Evolutionary conservation across 352 stramenopile species (phyloP).

Genomic region (Phytophthora capsici): DNA sequence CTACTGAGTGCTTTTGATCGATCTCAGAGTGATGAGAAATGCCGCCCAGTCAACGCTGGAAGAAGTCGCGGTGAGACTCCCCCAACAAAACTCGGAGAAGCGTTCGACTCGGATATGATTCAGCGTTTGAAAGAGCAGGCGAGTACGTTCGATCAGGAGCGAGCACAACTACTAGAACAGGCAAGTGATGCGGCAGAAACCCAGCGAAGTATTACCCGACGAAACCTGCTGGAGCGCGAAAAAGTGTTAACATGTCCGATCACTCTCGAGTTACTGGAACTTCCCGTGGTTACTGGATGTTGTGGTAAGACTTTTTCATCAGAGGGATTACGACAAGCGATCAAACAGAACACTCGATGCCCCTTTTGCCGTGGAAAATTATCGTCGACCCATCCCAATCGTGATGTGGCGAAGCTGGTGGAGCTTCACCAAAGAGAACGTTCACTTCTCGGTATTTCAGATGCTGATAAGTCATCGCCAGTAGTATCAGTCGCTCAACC

Average conservation of each 20-base stretch:
- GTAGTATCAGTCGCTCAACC: neutral
- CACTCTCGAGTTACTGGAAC: constrained; percentile 11
- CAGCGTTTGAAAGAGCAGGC: constrained; percentile 17
- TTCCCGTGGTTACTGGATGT: constrained; percentile 17
- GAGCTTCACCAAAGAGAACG: constrained; percentile 25
- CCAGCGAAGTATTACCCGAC: constrained; percentile 4
- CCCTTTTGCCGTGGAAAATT: constrained; percentile 6
- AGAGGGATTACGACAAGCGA: neutral
- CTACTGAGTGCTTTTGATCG: constrained; percentile 24
- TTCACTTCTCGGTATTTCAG: constrained; percentile 9
- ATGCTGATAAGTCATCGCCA: neutral
- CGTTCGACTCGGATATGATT: neutral
- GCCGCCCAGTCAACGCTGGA: neutral
- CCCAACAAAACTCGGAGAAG: neutral
- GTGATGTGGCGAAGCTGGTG: constrained; percentile 18
- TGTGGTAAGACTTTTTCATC: constrained; percentile 23
- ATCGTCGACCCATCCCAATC: constrained; percentile 5
- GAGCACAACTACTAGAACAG: constrained; percentile 5
- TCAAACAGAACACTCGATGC: constrained; percentile 5
- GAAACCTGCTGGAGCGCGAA: constrained; percentile 8
- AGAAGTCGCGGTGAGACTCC: neutral
- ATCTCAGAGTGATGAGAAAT: constrained; percentile 4
- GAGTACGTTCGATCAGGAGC: constrained; percentile 6
- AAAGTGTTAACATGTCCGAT: constrained; percentile 18
- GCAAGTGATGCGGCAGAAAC: constrained; percentile 13